Conservation (phyloP, 495 filamentous ascomycete genomes). For the Penicillium daleae region DNA sequence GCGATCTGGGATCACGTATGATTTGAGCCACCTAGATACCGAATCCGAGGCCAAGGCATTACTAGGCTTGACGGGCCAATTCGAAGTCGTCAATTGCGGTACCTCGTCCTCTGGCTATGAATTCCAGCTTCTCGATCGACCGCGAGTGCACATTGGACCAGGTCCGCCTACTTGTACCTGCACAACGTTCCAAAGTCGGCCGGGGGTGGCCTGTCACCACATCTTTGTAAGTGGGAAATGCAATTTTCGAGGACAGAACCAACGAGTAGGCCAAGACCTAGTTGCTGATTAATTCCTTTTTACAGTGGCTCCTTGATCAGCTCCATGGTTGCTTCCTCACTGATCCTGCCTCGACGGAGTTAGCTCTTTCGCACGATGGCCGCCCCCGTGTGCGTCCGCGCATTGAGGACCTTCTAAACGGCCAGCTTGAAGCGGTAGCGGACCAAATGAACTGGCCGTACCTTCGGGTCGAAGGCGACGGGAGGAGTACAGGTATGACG, state of each 20-base stretch:
- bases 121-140: constrained; percentile 42
- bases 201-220: constrained; percentile 48
- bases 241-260: not conserved
- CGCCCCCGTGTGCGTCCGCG: constrained; percentile 36
- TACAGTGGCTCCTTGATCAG: constrained; percentile 52
- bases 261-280: not conserved
- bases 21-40: constrained; percentile 39
- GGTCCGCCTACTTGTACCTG: constrained; percentile 44
- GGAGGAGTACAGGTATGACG: constrained; percentile 34
- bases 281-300: constrained; percentile 5
- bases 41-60: constrained; percentile 42
- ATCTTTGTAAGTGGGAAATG: constrained; percentile 45
- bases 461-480: constrained; percentile 30
- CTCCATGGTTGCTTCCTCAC: constrained; percentile 41
- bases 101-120: constrained; percentile 36
- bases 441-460: constrained; percentile 45
- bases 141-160: constrained; percentile 36
- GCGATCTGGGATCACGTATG: constrained; percentile 49
- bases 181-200: constrained; percentile 33
- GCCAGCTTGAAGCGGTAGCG: constrained; percentile 43
- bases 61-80: constrained; percentile 40
- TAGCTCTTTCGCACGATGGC: constrained; percentile 41
- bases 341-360: constrained; percentile 28
- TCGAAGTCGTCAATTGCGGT: constrained; percentile 43
- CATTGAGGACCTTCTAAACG: constrained; percentile 44